Evolutionary conservation across 257 asterid species (phyloP).

Genomic region (Parsonsia alboflavescens): DNA sequence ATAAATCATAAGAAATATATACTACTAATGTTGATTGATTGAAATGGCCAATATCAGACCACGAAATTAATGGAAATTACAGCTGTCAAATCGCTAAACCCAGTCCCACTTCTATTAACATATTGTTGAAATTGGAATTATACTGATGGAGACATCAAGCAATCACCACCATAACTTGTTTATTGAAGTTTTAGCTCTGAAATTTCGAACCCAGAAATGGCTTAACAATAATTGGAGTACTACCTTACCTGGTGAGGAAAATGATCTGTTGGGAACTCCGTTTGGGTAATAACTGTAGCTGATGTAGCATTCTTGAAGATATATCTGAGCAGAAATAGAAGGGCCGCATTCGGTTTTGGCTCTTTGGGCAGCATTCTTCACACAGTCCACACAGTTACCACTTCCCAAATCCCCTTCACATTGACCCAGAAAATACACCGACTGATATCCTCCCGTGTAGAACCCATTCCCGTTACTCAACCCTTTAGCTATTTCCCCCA

Average conservation of each 20-base stretch:
- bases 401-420: constrained; percentile 71
- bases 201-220: not conserved
- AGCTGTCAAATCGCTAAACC: not conserved
- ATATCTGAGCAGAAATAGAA: constrained; percentile 62
- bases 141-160: not conserved
- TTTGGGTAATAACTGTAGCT: constrained; percentile 71
- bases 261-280: constrained; percentile 52
- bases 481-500: constrained; percentile 58
- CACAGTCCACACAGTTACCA: constrained; percentile 71
- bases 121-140: not conserved
- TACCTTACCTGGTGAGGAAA: constrained; percentile 50
- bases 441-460: constrained; percentile 56
- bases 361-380: constrained; percentile 49
- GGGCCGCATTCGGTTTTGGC: constrained; percentile 53
- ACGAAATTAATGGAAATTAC: not conserved
- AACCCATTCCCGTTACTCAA: constrained; percentile 44
- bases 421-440: constrained; percentile 78
- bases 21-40: not conserved
- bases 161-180: not conserved
- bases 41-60: too few species aligned
- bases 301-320: constrained; percentile 60
- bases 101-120: not conserved
- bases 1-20: too few species aligned
- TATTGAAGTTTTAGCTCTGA: not conserved
- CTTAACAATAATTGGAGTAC: too few species aligned